Evolutionary conservation across 2,329 filamentous ascomycete genomes (phyloP).

Genomic region (Teratosphaeria pseudoeucalypti): DNA sequence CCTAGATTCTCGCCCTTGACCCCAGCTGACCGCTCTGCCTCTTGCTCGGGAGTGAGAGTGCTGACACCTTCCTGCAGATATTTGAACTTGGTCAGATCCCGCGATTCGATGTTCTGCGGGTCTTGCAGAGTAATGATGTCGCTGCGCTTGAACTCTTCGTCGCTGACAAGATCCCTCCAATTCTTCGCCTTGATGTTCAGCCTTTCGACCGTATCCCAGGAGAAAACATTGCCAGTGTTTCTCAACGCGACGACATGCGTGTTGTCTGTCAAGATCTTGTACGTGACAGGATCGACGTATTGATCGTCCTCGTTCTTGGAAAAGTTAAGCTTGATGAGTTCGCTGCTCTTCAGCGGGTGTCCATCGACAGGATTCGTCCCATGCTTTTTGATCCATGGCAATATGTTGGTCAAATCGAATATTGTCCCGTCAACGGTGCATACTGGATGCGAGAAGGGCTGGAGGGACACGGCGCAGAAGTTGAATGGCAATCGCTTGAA

Average conservation of each 20-base stretch:
- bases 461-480: constrained; percentile 90
- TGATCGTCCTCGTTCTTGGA: constrained; percentile 84
- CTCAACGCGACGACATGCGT: constrained; percentile 88
- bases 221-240: constrained; percentile 86
- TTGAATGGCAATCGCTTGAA: constrained; percentile 94
- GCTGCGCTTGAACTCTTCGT: constrained; percentile 73
- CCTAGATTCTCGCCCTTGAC: constrained; percentile 77
- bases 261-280: constrained; percentile 96
- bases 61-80: constrained; percentile 70
- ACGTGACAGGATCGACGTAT: constrained; percentile 91
- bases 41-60: constrained; percentile 58
- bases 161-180: constrained; percentile 83
- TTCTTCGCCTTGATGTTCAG: constrained; percentile 96
- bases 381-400: constrained; percentile 89
- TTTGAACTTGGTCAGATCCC: constrained; percentile 81
- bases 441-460: constrained; percentile 89
- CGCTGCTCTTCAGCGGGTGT: constrained; percentile 62
- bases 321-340: constrained; percentile 85
- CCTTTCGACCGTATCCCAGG: constrained; percentile 88
- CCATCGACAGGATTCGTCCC: constrained; percentile 86
- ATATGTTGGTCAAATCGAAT: constrained; percentile 90
- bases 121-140: constrained; percentile 97
- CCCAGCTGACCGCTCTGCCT: constrained; percentile 48
- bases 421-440: constrained; percentile 81
- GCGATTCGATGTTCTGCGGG: constrained; percentile 73